Percentiles rank a stretch among this genome's conserved stretches.
Conservation (phyloP, 768 basidiomycete species). For the Mycena latifolia region DNA sequence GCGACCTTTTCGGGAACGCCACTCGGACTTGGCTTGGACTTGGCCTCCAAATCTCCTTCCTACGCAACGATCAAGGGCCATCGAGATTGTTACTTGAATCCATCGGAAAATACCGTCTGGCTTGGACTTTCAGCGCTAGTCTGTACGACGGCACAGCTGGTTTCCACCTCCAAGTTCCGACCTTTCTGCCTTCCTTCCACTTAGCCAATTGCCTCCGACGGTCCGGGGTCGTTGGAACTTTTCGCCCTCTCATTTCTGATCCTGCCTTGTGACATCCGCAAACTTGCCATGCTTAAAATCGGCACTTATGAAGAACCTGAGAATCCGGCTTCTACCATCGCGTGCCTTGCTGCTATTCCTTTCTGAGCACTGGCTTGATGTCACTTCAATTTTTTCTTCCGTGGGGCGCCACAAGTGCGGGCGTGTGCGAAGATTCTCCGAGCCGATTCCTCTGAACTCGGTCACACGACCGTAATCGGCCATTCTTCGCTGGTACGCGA, state of each 20-base stretch:
- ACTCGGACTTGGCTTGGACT: background rate
- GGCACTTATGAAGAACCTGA: background rate
- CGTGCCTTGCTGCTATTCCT: background rate
- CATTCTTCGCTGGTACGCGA: constrained; percentile 31
- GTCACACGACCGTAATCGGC: constrained; percentile 28
- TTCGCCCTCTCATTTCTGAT: background rate
- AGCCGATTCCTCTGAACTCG: constrained; percentile 13
- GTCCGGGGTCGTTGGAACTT: background rate
- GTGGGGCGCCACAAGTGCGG: constrained; percentile 6
- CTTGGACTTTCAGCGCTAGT: too few relatives aligned
- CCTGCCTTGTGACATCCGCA: background rate
- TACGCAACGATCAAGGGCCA: too few relatives aligned
- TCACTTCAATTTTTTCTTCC: background rate
- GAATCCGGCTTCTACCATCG: background rate
- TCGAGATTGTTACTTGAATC: too few relatives aligned
- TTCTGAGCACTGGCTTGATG: background rate
- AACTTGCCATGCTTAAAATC: constrained; percentile 7
- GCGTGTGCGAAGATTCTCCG: constrained; percentile 30
- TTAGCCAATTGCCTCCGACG: background rate
- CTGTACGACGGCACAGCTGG: too few relatives aligned
- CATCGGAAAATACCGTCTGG: too few relatives aligned
- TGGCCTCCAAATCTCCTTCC: too few relatives aligned
- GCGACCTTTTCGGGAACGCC: background rate
- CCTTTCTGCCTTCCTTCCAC: too few relatives aligned
- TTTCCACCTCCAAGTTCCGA: too few relatives aligned